Conservation (phyloP, 108 stramenopile genomes). For the Cyclotella choctawhatcheeana region DNA sequence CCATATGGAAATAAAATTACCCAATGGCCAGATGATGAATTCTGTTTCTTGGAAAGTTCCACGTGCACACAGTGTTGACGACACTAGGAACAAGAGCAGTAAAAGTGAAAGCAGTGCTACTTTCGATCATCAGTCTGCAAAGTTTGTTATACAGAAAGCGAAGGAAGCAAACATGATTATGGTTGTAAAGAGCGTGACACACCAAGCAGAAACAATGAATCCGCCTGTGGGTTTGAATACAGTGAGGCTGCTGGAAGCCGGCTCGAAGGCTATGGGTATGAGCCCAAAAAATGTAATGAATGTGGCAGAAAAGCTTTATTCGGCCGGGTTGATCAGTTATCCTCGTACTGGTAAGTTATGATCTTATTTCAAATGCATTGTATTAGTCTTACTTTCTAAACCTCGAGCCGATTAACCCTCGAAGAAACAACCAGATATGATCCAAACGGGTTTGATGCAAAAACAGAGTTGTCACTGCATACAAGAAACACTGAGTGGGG, state of each 20-base stretch:
- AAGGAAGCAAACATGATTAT: constrained; percentile 11
- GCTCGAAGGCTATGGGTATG: constrained; percentile 48
- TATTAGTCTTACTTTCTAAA: too few relatives aligned
- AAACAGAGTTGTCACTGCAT: constrained; percentile 29
- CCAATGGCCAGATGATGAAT: not conserved
- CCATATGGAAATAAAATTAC: not conserved
- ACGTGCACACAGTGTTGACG: not conserved
- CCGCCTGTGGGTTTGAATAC: constrained; percentile 38
- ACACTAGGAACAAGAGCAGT: constrained; percentile 14
- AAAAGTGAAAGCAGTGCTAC: not conserved
- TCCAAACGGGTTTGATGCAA: constrained; percentile 55
- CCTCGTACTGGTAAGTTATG: too few relatives aligned
- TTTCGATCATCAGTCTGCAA: constrained; percentile 11
- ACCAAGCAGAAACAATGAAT: constrained; percentile 5
- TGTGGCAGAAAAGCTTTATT: constrained; percentile 62
- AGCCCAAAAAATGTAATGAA: constrained; percentile 39
- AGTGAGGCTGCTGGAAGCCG: constrained; percentile 39
- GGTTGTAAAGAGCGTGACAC: constrained; percentile 9
- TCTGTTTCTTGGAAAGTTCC: not conserved
- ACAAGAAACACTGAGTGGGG: constrained; percentile 45
- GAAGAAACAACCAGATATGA: constrained; percentile 74
- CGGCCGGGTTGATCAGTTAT: constrained; percentile 67
- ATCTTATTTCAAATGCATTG: too few relatives aligned
- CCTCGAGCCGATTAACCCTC: too few relatives aligned
- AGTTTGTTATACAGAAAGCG: constrained; percentile 10